phyloP scores from a whole-genome alignment of 441 rosid species.

The Manihot esculenta region DNA sequence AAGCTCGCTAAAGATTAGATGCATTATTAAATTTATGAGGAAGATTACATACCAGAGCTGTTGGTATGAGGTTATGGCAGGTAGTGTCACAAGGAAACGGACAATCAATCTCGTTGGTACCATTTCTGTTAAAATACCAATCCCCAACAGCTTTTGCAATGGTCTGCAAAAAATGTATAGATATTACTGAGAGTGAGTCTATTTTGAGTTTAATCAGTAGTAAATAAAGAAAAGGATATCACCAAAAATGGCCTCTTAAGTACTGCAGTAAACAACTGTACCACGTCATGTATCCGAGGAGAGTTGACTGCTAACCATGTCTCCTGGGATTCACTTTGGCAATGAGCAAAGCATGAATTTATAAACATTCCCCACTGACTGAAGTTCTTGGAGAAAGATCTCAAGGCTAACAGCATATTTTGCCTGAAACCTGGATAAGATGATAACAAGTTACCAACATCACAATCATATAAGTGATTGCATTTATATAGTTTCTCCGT shows the following conservation, averaged over 20 bases:
- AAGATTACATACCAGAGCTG: slow-evolving; percentile 28
- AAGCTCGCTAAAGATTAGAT: background rate
- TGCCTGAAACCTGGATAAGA: slow-evolving; percentile 67
- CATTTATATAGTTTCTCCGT: background rate
- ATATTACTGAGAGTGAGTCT: background rate
- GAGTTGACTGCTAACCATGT: slow-evolving; percentile 93
- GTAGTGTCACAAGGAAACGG: slow-evolving; percentile 77
- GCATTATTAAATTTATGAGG: background rate
- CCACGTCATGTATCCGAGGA: slow-evolving; percentile 72
- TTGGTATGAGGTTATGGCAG: slow-evolving; percentile 76
- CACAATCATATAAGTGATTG: background rate
- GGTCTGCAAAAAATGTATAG: slow-evolving; percentile 43
- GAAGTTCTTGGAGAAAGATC: slow-evolving; percentile 49
- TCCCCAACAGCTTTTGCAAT: slow-evolving; percentile 91
- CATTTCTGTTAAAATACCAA: slow-evolving; percentile 80
- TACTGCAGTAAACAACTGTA: slow-evolving; percentile 19
- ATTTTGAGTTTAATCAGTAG: background rate
- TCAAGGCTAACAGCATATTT: slow-evolving; percentile 63
- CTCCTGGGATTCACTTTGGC: slow-evolving; percentile 89
- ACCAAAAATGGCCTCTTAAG: background rate
- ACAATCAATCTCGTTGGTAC: slow-evolving; percentile 63
- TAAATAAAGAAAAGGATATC: background rate
- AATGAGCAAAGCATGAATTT: slow-evolving; percentile 96
- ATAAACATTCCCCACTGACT: slow-evolving; percentile 66
- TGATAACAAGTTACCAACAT: background rate